Conservation (phyloP, 164 flowering plant species). For the Macadamia integrifolia region DNA sequence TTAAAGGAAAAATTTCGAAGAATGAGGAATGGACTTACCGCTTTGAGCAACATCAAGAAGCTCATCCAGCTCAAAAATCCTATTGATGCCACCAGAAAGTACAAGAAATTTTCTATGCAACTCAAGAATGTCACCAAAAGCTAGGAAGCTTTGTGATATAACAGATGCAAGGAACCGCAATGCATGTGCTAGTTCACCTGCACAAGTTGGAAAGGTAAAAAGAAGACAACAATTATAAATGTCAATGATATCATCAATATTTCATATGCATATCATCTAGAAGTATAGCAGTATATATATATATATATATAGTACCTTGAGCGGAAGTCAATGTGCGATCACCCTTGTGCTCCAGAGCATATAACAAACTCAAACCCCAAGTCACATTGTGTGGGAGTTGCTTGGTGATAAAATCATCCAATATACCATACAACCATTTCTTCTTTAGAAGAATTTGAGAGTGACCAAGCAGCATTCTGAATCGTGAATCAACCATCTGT, state of each 20-base stretch:
- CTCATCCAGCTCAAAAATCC: constrained; percentile 96
- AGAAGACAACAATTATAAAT: neutral
- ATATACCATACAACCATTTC: constrained; percentile 83
- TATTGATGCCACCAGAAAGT: constrained; percentile 89
- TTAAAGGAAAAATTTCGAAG: neutral
- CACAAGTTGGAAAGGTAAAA: constrained; percentile 2
- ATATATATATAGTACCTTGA: constrained; percentile 48
- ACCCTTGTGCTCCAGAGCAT: constrained; percentile 91
- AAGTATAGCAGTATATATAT: neutral
- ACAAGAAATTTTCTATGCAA: constrained; percentile 73
- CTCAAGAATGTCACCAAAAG: constrained; percentile 98
- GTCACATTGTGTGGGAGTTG: constrained; percentile 99
- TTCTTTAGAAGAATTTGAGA: constrained; percentile 64
- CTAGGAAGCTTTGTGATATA: constrained; percentile 98
- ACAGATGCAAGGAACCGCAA: constrained; percentile 95
- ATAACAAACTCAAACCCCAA: constrained; percentile 95
- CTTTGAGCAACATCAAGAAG: constrained; percentile 75
- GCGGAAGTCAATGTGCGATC: constrained; percentile 71
- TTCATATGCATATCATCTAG: too few relatives aligned
- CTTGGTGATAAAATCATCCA: constrained; percentile 93
- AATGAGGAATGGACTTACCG: constrained; percentile 34
- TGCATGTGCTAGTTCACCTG: constrained; percentile 98
- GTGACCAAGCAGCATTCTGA: constrained; percentile 71
- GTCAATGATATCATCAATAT: too few relatives aligned
- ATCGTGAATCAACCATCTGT: constrained; percentile 91